A percentile compares a stretch with the other conserved stretches of the same genome.
Conservation (phyloP, 768 basidiomycete species). For the Boletus barrowsii region DNA sequence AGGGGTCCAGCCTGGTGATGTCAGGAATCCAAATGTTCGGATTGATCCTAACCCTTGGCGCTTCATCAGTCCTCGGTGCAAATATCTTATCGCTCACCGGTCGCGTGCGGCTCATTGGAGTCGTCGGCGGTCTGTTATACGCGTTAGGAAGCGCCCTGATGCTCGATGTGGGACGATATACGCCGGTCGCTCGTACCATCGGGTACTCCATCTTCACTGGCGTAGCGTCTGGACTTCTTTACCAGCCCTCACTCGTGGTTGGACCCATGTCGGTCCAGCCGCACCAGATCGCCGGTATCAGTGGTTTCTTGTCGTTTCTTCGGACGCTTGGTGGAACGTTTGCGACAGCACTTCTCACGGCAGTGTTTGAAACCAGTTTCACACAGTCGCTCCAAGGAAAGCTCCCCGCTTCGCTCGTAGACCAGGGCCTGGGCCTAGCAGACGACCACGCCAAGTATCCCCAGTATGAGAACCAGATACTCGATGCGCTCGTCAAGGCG, state of each 20-base stretch:
- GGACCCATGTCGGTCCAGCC: constrained; percentile 36
- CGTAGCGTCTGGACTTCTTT: constrained; percentile 31
- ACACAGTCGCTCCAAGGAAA: constrained; percentile 28
- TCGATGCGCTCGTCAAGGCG: constrained; percentile 31
- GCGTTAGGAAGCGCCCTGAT: constrained; percentile 33
- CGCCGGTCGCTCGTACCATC: constrained; percentile 26
- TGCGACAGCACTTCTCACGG: constrained; percentile 35
- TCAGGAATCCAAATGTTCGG: constrained; percentile 37
- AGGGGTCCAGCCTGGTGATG: constrained; percentile 30
- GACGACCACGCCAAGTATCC: constrained; percentile 30
- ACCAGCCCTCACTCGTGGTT: constrained; percentile 35
- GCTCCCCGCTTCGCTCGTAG: constrained; percentile 28
- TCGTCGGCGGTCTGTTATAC: constrained; percentile 30
- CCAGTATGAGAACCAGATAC: constrained; percentile 32
- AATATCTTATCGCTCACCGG: constrained; percentile 33
- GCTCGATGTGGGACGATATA: constrained; percentile 31
- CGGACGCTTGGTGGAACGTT: constrained; percentile 34
- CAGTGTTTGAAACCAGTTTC: constrained; percentile 32
- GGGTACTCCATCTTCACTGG: constrained; percentile 33
- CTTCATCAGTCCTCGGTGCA: constrained; percentile 35
- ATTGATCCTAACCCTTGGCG: constrained; percentile 32
- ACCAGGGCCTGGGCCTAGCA: constrained; percentile 31
- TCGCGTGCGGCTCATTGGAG: constrained; percentile 30
- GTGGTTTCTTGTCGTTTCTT: constrained; percentile 36
- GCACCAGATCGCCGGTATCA: constrained; percentile 33